These are phyloP conservation scores for Trichophyton schoenleinii DNA, from an alignment of 2,329 filamentous ascomycete genomes.

Conservation along the genomic window DNA sequence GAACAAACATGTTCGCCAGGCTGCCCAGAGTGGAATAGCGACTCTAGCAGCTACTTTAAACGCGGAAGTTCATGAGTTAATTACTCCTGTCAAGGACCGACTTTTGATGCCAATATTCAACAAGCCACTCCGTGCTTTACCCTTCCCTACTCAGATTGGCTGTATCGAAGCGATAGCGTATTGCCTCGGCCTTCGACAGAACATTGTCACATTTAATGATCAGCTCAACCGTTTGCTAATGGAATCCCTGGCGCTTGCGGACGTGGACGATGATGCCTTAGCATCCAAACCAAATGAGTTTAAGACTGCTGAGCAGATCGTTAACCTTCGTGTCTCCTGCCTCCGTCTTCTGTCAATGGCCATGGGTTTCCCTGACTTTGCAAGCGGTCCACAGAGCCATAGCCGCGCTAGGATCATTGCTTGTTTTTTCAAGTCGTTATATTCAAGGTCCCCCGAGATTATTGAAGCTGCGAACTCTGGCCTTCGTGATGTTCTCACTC, in stretches of 20 bases:
- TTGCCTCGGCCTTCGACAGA: constrained; percentile 75
- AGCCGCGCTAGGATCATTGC: constrained; percentile 61
- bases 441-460: constrained; percentile 81
- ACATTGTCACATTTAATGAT: constrained; percentile 86
- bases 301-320: constrained; percentile 87
- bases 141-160: constrained; percentile 90
- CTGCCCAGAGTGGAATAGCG: constrained; percentile 67
- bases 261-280: constrained; percentile 85
- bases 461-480: constrained; percentile 90
- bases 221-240: constrained; percentile 78
- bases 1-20: constrained; percentile 87
- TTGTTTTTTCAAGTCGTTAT: constrained; percentile 96
- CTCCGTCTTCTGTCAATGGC: constrained; percentile 86
- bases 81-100: constrained; percentile 80
- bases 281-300: constrained; percentile 90
- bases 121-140: constrained; percentile 83
- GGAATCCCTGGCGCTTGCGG: constrained; percentile 85
- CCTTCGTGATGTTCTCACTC: constrained; percentile 71
- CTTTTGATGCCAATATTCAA: constrained; percentile 86
- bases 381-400: constrained; percentile 56
- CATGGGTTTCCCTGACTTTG: constrained; percentile 86
- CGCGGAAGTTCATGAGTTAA: constrained; percentile 72
- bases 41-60: constrained; percentile 67
- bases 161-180: constrained; percentile 98
- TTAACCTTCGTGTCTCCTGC: constrained; percentile 82